Conservation (phyloP, 805 yeast species). For the Wickerhamomyces bovis region DNA sequence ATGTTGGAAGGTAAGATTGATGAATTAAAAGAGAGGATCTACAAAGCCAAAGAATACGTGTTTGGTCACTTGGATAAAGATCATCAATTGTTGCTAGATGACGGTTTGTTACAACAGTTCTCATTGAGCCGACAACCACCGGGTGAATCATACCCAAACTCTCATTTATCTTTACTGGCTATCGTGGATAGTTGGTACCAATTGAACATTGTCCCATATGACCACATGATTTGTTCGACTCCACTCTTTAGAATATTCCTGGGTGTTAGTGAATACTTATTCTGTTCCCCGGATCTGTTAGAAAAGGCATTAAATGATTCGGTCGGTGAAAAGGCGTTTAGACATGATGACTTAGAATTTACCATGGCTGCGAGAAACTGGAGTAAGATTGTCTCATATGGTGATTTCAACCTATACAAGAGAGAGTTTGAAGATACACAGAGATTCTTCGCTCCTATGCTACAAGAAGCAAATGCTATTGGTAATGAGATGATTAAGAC, state of each 20-base stretch:
- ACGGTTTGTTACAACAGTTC: slow-evolving; percentile 68
- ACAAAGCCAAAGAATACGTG: slow-evolving; percentile 65
- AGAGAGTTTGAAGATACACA: slow-evolving; percentile 74
- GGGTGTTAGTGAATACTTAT: slow-evolving; percentile 90
- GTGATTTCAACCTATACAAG: slow-evolving; percentile 67
- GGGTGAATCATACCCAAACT: slow-evolving; percentile 66
- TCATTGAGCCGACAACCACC: slow-evolving; percentile 69
- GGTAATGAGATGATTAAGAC: slow-evolving; percentile 94
- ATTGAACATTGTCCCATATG: slow-evolving; percentile 84
- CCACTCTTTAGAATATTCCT: slow-evolving; percentile 88
- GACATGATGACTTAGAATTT: slow-evolving; percentile 89
- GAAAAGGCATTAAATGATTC: slow-evolving; percentile 77
- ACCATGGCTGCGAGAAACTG: slow-evolving; percentile 84
- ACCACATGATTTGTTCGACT: slow-evolving; percentile 94
- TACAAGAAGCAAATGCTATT: slow-evolving; percentile 78
- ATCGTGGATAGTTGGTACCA: slow-evolving; percentile 93
- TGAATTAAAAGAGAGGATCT: slow-evolving; percentile 52
- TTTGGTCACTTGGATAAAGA: slow-evolving; percentile 58
- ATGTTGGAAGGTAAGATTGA: slow-evolving; percentile 66
- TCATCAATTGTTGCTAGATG: slow-evolving; percentile 67
- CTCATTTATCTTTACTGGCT: slow-evolving; percentile 82
- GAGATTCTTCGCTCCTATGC: slow-evolving; percentile 76
- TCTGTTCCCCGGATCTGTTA: slow-evolving; percentile 76
- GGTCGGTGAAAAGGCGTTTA: slow-evolving; percentile 54
- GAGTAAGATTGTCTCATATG: slow-evolving; percentile 75